Evolutionary conservation across 345 rosid species (phyloP).

Genomic region (Microcos paniculata): DNA sequence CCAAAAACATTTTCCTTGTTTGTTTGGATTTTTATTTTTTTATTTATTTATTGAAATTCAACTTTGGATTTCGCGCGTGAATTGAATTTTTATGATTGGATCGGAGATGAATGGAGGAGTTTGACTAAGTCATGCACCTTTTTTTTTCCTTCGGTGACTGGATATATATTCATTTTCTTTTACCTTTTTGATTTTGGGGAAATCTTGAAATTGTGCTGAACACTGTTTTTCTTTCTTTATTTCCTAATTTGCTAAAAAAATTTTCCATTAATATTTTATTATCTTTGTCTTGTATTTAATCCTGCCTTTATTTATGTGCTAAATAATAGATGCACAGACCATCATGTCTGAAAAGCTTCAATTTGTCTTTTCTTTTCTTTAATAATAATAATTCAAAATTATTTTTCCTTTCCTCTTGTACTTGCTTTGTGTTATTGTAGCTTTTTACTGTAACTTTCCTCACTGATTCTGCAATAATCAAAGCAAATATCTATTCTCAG

Average conservation of each 20-base stretch:
- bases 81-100: slow-evolving; percentile 33
- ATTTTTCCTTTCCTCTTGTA: slow-evolving; percentile 20
- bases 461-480: slow-evolving; percentile 22
- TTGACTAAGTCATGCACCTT: slow-evolving; percentile 56
- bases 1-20: not conserved
- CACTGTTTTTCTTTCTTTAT: slow-evolving; percentile 29
- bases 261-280: slow-evolving; percentile 24
- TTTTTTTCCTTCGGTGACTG: slow-evolving; percentile 14
- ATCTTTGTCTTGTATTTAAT: slow-evolving; percentile 33
- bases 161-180: slow-evolving; percentile 30
- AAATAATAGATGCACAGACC: slow-evolving; percentile 43
- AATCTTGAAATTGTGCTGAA: slow-evolving; percentile 29
- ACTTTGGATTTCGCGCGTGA: slow-evolving; percentile 56
- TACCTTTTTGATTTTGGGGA: slow-evolving; percentile 31
- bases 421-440: slow-evolving; percentile 23
- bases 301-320: slow-evolving; percentile 19
- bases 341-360: slow-evolving; percentile 53
- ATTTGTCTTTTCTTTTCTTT: slow-evolving; percentile 63
- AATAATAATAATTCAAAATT: slow-evolving; percentile 18
- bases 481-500: slow-evolving; percentile 12
- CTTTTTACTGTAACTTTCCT: slow-evolving; percentile 40
- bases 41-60: not conserved
- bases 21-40: not conserved
- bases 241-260: slow-evolving; percentile 22
- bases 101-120: slow-evolving; percentile 43